Evolutionary conservation across 164 flowering plant genomes (phyloP).

Genomic region (Vitis labrusca): DNA sequence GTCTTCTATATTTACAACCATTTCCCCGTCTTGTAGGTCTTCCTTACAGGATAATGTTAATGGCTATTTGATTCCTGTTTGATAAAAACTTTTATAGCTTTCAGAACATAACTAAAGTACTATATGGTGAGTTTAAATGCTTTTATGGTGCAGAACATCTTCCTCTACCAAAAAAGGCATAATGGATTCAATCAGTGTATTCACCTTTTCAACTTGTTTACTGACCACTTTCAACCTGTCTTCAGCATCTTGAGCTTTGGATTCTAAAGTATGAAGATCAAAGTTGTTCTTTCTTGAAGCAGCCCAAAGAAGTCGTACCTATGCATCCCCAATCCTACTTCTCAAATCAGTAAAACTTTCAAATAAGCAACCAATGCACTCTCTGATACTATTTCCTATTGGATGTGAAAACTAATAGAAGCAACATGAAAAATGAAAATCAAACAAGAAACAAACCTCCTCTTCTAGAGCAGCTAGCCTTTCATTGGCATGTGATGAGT

Average conservation of each 20-base stretch:
- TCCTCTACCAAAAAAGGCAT: constrained; percentile 1
- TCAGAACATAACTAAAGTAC: no score
- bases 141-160: not conserved
- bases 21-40: no score
- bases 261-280: constrained; percentile 52
- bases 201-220: constrained; percentile 57
- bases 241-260: constrained; percentile 53
- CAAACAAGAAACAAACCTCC: constrained; percentile 42
- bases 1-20: no score
- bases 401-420: not conserved
- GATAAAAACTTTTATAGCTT: no score
- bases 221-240: constrained; percentile 32
- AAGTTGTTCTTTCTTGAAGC: constrained; percentile 67
- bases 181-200: constrained; percentile 3
- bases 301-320: constrained; percentile 75
- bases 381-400: not conserved
- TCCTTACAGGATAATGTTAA: no score
- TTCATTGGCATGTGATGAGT: constrained; percentile 31
- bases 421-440: not conserved
- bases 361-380: constrained; percentile 1
- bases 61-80: no score
- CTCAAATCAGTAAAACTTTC: constrained; percentile 21
- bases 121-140: no score
- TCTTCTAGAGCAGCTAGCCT: constrained; percentile 48
- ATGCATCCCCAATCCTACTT: constrained; percentile 30